phyloP scores from a whole-genome alignment of 1,284 basidiomycete genomes.

The Leccinum subrobustum region DNA sequence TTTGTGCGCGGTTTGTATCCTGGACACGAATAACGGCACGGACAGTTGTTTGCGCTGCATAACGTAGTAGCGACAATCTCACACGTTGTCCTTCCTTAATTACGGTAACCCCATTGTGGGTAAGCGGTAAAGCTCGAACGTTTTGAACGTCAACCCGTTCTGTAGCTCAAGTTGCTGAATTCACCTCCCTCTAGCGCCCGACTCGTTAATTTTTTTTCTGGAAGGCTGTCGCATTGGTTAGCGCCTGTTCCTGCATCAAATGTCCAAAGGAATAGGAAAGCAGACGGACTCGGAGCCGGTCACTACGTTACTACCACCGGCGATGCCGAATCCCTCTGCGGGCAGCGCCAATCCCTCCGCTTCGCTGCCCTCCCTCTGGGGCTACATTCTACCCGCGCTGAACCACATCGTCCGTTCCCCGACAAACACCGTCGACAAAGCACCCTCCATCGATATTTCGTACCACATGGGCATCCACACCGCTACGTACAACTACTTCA shows the following conservation, averaged over 20 bases:
- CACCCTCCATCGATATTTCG: constrained; percentile 65
- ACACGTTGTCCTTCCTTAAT: neutral
- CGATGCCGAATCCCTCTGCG: constrained; percentile 52
- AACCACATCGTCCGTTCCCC: constrained; percentile 71
- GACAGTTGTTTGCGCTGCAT: neutral
- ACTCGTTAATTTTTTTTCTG: neutral
- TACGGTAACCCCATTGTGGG: constrained; percentile 2
- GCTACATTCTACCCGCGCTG: constrained; percentile 68
- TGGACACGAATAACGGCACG: neutral
- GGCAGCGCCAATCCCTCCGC: constrained; percentile 72
- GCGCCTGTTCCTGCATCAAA: constrained; percentile 1
- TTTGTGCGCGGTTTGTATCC: neutral
- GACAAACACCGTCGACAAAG: constrained; percentile 55
- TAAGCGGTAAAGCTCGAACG: neutral
- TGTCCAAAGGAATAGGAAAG: constrained; percentile 35
- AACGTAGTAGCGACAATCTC: neutral
- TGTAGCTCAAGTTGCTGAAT: neutral
- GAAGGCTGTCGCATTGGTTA: neutral
- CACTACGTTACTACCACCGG: constrained; percentile 31
- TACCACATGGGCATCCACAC: constrained; percentile 77
- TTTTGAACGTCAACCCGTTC: constrained; percentile 6
- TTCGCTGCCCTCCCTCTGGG: constrained; percentile 67
- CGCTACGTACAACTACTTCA: constrained; percentile 78
- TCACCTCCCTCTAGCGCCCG: neutral
- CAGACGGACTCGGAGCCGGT: constrained; percentile 7